Base-by-base conservation (phyloP, 1,139 yeast species). In the Candida smagusa region DNA sequence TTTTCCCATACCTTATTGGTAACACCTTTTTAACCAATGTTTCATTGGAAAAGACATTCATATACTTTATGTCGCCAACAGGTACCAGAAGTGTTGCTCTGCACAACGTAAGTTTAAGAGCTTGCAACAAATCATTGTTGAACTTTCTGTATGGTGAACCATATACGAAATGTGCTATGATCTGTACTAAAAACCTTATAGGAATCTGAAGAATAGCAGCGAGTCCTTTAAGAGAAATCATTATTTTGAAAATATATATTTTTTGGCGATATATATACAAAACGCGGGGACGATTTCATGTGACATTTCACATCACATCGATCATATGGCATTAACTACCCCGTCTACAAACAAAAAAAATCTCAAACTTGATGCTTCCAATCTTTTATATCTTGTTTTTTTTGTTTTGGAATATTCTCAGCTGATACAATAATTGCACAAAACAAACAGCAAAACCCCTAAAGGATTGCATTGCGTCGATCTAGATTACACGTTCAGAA, bases 61-160 rank as follows among this genome's bases (percentile, higher is more conserved):
- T 26, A 24, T 35, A 36, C 28, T 39, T 41, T 12, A 38, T 37
- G 21, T 40, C 47, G 9, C 30, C 28, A 12, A 42, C 23, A 3
- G 38, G 42, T 13, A 37, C 16, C 33, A 34, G 19, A 9, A 43
- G 30, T 7, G 39, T 43, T 8, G 43, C 31, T 11, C 40, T 31
- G 29, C 36, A 43, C 19, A 43, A 33, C 22, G 41, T 35, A 16
- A 43, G 30, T 12, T 32, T 40, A 22, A 42, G 12, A 1, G 45
- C 28, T 16, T 37, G 41, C 9, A 29, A 9, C 16, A 42, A 28
- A 16, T 29, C 31, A 12, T 35, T 34, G 3, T 24, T 33, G 37
- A 35, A 39, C 34, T 42, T 42, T 12, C 45, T 27, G 28, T 40
- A 40, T 3, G 40, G 38, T 9, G 40, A 33, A 7, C 45, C 45